A percentile compares a stretch with the other conserved stretches of the same genome.
phyloP scores from a whole-genome alignment of 257 asterid genomes.

The Fraxinus excelsior region DNA sequence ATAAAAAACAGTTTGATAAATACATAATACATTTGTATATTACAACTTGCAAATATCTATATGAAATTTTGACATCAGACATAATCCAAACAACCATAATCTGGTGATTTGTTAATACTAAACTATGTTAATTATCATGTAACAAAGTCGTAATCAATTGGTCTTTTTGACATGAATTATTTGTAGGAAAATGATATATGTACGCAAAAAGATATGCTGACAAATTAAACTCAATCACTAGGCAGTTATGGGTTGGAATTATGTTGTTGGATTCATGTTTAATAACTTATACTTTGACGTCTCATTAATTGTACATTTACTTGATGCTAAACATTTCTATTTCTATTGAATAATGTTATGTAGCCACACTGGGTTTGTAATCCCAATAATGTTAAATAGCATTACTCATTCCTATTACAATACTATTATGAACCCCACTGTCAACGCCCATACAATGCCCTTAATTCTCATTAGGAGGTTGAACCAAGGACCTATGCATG shows the following conservation, averaged over 20 bases:
- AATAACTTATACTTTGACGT: too few species aligned
- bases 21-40: background rate
- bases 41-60: background rate
- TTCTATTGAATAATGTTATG: too few species aligned
- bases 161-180: background rate
- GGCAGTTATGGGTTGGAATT: background rate
- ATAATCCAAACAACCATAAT: background rate
- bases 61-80: background rate
- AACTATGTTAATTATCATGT: background rate
- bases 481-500: too few species aligned
- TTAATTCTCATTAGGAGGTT: too few species aligned
- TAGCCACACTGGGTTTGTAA: too few species aligned
- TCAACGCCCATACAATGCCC: too few species aligned
- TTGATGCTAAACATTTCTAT: too few species aligned
- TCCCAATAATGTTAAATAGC: too few species aligned
- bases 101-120: background rate
- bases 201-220: background rate
- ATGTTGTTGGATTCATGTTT: too few species aligned
- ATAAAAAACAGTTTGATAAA: background rate
- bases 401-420: too few species aligned
- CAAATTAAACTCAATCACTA: background rate
- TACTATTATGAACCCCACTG: too few species aligned
- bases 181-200: background rate
- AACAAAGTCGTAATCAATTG: background rate
- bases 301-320: too few species aligned